Percentiles rank a stretch among this genome's conserved stretches.
phyloP scores from a whole-genome alignment of 768 basidiomycete genomes.

The Panaeolus papilionaceus region DNA sequence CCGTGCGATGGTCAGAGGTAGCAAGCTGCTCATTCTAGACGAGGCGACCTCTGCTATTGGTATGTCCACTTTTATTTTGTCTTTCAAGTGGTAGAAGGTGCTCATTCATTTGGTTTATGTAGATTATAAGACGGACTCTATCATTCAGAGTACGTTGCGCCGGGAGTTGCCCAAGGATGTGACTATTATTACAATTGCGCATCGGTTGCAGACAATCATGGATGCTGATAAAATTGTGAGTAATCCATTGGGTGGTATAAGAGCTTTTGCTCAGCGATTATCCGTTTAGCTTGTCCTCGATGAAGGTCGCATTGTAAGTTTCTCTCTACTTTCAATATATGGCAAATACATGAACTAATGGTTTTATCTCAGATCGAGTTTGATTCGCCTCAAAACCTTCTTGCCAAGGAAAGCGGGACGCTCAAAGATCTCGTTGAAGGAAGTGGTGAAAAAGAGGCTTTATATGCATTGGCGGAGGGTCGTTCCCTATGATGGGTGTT shows the following conservation, averaged over 20 bases:
- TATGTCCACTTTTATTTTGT: slow-evolving; percentile 27
- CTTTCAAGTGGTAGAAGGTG: not conserved
- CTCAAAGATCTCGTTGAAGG: slow-evolving; percentile 29
- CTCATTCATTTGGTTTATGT: not conserved
- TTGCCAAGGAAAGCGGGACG: slow-evolving; percentile 22
- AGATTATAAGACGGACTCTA: slow-evolving; percentile 69
- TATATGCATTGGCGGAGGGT: slow-evolving; percentile 28
- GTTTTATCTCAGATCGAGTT: slow-evolving; percentile 25
- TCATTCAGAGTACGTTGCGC: slow-evolving; percentile 74
- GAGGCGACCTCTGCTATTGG: slow-evolving; percentile 62
- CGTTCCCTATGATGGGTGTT: not conserved
- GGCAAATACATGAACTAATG: slow-evolving; percentile 8
- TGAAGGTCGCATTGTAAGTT: slow-evolving; percentile 53
- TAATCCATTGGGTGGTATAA: slow-evolving; percentile 30
- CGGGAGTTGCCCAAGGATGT: slow-evolving; percentile 65
- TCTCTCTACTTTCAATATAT: slow-evolving; percentile 27
- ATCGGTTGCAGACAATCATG: slow-evolving; percentile 72
- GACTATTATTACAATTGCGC: slow-evolving; percentile 72
- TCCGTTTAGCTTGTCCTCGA: slow-evolving; percentile 55
- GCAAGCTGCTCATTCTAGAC: slow-evolving; percentile 66
- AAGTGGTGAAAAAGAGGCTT: slow-evolving; percentile 27
- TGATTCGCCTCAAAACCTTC: slow-evolving; percentile 25
- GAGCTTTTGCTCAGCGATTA: not conserved
- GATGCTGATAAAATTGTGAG: slow-evolving; percentile 64
- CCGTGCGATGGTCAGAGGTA: slow-evolving; percentile 63